phyloP scores from a whole-genome alignment of 768 basidiomycete genomes.

The Bullera alba region DNA sequence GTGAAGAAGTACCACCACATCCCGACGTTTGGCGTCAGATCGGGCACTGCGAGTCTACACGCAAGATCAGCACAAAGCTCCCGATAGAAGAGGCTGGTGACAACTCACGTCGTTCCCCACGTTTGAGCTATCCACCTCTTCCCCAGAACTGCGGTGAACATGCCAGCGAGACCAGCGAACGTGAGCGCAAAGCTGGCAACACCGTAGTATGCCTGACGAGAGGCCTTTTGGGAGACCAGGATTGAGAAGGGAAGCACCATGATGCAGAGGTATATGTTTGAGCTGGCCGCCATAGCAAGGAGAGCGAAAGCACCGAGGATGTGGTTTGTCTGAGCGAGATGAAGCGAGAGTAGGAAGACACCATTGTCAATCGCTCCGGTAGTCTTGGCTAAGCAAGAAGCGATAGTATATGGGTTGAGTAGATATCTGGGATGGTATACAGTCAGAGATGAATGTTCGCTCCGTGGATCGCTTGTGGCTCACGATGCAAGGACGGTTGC shows the following conservation, averaged over 20 bases:
- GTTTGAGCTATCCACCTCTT: conserved; percentile 67
- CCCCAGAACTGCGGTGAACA: conserved; percentile 58
- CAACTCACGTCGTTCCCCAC: conserved; percentile 73
- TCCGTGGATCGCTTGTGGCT: not conserved
- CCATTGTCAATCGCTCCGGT: conserved; percentile 77
- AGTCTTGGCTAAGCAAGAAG: conserved; percentile 72
- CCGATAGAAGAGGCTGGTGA: not conserved
- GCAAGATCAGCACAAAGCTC: no score
- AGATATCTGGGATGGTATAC: conserved; percentile 66
- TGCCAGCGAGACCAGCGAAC: conserved; percentile 29
- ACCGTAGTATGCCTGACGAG: not conserved
- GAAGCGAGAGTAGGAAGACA: conserved; percentile 59
- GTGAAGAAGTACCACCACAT: conserved; percentile 99
- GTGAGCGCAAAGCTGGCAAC: conserved; percentile 3
- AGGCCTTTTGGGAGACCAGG: conserved; percentile 50
- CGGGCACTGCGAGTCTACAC: conserved; percentile 69
- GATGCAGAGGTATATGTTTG: conserved; percentile 72
- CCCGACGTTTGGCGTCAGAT: conserved; percentile 87
- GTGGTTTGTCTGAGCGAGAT: conserved; percentile 63
- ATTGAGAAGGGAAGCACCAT: no score
- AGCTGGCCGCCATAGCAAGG: conserved; percentile 64
- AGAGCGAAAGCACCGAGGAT: conserved; percentile 56
- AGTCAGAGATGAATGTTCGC: not conserved
- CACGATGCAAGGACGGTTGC: not conserved
- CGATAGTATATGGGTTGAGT: conserved; percentile 78